Percentiles rank a stretch among this genome's conserved stretches.
Conservation (phyloP, 306 rosid genomes). For the Calophaca sinica region DNA sequence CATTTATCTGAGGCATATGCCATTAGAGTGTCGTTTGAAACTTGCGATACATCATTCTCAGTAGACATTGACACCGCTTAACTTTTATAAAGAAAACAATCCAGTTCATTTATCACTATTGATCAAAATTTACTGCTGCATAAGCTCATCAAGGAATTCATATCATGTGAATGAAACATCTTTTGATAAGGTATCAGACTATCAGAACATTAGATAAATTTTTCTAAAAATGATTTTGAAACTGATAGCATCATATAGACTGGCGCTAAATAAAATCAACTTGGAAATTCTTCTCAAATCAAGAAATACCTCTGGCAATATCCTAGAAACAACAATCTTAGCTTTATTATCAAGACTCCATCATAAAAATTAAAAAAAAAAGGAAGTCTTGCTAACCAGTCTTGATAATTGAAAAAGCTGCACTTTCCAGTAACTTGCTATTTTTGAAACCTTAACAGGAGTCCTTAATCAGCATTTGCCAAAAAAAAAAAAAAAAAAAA, state of each 20-base stretch:
- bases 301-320: conserved; percentile 1
- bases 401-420: not conserved
- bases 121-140: conserved; percentile 12
- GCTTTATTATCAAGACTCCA: not conserved
- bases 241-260: conserved; percentile 19
- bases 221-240: conserved; percentile 13
- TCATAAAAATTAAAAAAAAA: not conserved
- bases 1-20: conserved; percentile 19
- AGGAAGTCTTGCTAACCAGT: not conserved
- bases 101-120: conserved; percentile 4
- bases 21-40: not conserved
- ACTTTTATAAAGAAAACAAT: conserved; percentile 5
- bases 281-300: conserved; percentile 3
- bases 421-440: not conserved
- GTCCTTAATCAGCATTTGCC: not conserved
- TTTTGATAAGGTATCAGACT: conserved; percentile 28
- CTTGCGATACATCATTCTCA: not conserved
- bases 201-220: not conserved
- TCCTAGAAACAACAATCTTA: conserved; percentile 17
- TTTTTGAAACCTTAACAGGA: not conserved
- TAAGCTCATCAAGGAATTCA: conserved; percentile 34
- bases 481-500: too few relatives aligned
- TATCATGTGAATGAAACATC: conserved; percentile 34
- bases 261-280: not conserved
- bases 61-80: not conserved